Evolutionary conservation across 768 basidiomycete genomes (phyloP).

Genomic region (Austroboletus eburneus): DNA sequence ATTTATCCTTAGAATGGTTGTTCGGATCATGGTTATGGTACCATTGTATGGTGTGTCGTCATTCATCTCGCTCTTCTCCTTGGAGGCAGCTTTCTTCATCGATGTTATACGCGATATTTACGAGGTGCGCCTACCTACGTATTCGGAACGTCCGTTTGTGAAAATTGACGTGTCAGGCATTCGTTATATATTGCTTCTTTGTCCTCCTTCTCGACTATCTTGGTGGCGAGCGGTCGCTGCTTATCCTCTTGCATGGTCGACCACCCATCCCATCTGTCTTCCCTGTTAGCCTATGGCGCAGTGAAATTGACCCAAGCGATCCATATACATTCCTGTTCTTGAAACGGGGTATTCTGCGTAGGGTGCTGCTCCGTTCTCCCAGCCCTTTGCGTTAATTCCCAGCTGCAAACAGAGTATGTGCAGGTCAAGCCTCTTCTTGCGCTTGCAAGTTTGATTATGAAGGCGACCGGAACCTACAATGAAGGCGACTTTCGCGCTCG

Average conservation of each 20-base stretch:
- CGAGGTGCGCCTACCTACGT: conserved; percentile 55
- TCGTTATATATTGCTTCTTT: conserved; percentile 94
- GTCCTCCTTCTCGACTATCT: conserved; percentile 75
- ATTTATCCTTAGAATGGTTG: conserved; percentile 60
- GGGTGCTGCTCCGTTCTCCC: not conserved
- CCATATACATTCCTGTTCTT: conserved; percentile 92
- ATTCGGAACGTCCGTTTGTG: not conserved
- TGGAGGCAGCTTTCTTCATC: conserved; percentile 94
- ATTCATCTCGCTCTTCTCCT: conserved; percentile 87
- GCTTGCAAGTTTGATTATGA: conserved; percentile 76
- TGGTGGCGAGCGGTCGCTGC: conserved; percentile 89
- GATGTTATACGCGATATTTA: conserved; percentile 94
- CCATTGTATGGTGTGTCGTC: conserved; percentile 91
- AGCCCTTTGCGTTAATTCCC: not conserved
- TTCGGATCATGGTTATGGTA: conserved; percentile 96
- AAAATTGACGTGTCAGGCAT: conserved; percentile 52
- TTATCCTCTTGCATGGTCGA: conserved; percentile 89
- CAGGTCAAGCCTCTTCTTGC: conserved; percentile 93
- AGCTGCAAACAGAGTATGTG: conserved; percentile 76
- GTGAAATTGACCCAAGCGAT: conserved; percentile 90
- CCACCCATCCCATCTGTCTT: conserved; percentile 85
- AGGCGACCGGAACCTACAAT: conserved; percentile 80
- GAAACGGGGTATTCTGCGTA: conserved; percentile 93
- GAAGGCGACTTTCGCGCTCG: conserved; percentile 83
- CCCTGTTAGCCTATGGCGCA: conserved; percentile 77